These are phyloP conservation scores for Chrysopogon serrulatus DNA, from an alignment of 176 grass and related monocot genomes.

Conservation along the genomic window DNA sequence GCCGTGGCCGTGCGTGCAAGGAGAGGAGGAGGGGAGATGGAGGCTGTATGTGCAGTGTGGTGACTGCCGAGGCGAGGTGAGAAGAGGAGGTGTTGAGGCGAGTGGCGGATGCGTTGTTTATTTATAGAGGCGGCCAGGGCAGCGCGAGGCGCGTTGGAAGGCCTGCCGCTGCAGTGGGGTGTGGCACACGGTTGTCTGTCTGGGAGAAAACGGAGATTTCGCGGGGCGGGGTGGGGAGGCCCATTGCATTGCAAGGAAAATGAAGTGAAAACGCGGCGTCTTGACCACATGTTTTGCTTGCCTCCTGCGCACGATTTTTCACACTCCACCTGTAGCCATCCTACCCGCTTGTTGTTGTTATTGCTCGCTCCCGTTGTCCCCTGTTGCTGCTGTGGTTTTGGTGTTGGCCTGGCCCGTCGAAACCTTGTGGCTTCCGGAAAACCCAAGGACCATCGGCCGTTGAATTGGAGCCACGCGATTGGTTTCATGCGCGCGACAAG, in stretches of 20 bases:
- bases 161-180: too few relatives aligned
- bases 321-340: not conserved
- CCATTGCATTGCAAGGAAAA: conserved; percentile 23
- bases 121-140: conserved; percentile 5
- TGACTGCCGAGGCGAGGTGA: not conserved
- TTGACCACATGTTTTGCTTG: conserved; percentile 15
- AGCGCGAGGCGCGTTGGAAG: not conserved
- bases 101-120: not conserved
- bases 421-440: not conserved
- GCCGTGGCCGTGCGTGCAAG: not conserved
- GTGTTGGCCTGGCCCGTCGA: not conserved
- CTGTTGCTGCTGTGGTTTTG: not conserved
- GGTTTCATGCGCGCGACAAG: not conserved
- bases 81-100: not conserved
- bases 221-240: not conserved
- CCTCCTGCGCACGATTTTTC: conserved; percentile 8
- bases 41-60: not conserved
- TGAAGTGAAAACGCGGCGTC: conserved; percentile 28
- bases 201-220: not conserved
- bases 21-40: too few relatives aligned
- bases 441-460: not conserved
- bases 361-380: not conserved
- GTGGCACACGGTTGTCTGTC: not conserved
- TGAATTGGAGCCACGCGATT: not conserved
- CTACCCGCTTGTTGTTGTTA: not conserved